Percentiles rank a stretch among this genome's conserved stretches.
phyloP scores from a whole-genome alignment of 2,329 filamentous ascomycete genomes.

The Monilinia fructicola region DNA sequence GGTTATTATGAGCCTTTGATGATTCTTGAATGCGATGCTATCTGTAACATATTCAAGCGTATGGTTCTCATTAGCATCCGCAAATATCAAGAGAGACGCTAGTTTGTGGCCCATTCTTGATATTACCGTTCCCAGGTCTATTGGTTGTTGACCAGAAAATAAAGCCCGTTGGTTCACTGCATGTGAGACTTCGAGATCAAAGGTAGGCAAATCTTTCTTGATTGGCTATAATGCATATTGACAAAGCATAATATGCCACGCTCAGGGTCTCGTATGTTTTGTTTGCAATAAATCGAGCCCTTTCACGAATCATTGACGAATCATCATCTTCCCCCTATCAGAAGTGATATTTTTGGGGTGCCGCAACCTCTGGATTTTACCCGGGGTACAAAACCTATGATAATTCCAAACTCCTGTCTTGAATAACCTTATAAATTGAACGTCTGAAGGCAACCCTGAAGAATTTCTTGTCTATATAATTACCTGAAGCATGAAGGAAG shows the following conservation, averaged over 20 bases:
- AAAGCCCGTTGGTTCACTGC: not conserved
- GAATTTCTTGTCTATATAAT: not conserved
- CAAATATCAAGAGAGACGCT: not conserved
- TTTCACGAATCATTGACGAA: not conserved
- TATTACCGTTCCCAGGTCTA: not conserved
- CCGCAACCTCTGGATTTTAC: not conserved
- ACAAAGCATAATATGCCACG: not conserved
- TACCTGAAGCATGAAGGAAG: slow-evolving; percentile 31
- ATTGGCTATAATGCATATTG: not conserved
- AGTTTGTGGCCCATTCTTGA: not conserved
- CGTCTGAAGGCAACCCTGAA: not conserved
- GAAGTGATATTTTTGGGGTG: not conserved
- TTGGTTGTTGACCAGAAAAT: not conserved
- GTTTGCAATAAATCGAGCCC: not conserved
- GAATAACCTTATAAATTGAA: not conserved
- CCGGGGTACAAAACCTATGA: not conserved
- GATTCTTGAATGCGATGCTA: not conserved
- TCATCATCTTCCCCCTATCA: not conserved
- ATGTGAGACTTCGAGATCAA: not conserved
- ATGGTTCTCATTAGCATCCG: no score
- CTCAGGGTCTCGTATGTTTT: not conserved
- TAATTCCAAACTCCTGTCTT: not conserved
- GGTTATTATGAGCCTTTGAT: not conserved
- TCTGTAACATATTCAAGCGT: not conserved
- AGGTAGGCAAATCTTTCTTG: not conserved